Evolutionary conservation across 2,329 filamentous ascomycete species (phyloP).

Genomic region (Capronia americana): DNA sequence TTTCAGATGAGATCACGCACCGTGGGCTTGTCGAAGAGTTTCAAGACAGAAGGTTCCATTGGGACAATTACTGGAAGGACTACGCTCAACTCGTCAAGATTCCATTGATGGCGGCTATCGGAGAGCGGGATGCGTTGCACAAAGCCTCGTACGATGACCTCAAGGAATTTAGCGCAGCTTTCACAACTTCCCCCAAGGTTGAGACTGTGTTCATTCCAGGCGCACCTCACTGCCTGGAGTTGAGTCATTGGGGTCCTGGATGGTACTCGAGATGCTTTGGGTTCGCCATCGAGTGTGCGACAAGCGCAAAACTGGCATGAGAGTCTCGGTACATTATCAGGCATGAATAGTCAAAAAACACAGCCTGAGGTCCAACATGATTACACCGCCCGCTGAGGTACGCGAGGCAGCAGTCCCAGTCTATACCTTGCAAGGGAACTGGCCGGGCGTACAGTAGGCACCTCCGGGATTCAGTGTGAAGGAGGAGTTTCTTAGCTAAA

Average conservation of each 20-base stretch:
- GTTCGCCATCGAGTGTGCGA: slow-evolving; percentile 17
- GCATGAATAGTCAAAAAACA: not conserved
- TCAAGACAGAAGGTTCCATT: slow-evolving; percentile 7
- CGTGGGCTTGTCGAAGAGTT: slow-evolving; percentile 3
- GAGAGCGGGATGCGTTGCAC: slow-evolving; percentile 7
- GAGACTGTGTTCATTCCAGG: slow-evolving; percentile 7
- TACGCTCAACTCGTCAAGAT: slow-evolving; percentile 14
- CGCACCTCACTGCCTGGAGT: slow-evolving; percentile 13
- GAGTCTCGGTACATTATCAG: not conserved
- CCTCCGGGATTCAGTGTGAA: no score
- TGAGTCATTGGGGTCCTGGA: slow-evolving; percentile 18
- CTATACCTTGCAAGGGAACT: no score
- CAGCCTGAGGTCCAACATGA: no score
- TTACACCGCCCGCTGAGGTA: no score
- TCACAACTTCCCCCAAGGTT: slow-evolving; percentile 9
- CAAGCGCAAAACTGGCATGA: slow-evolving; percentile 10
- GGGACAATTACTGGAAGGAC: slow-evolving; percentile 16
- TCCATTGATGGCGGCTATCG: slow-evolving; percentile 11
- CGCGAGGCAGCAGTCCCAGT: no score
- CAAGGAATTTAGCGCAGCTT: not conserved
- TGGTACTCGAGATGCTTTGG: slow-evolving; percentile 19
- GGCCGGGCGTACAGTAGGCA: no score
- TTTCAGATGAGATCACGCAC: slow-evolving; percentile 10
- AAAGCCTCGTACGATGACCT: slow-evolving; percentile 9
- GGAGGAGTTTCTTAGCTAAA: no score